Evolutionary conservation across 2,329 filamentous ascomycete genomes (phyloP), one percentile per base, ranked within the genome.

Genomic region (Pestalotiopsis sp.): DNA sequence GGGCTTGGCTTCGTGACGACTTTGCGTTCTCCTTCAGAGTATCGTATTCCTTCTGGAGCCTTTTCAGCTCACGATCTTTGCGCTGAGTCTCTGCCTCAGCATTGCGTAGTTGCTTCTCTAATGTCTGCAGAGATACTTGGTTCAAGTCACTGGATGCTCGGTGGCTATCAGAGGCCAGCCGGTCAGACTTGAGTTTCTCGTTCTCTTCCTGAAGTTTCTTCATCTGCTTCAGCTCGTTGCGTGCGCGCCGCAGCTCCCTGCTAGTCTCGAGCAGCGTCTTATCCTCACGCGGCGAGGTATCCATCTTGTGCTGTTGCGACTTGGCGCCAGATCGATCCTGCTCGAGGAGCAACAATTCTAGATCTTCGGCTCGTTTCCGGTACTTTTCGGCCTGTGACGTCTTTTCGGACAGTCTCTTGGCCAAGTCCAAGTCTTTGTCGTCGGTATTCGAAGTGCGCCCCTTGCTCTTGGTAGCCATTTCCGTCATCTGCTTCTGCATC

Each of bases 401-500:
- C 75, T 91, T 88, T 68, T 86, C 84, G 13, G 83, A 82, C 41
- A 91, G 81, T 66, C 90, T 87, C 66, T 84, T 83, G 31, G 86
- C 78, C 60, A 89, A 74, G 56, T 83, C 78, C 60, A 89, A 74
- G 56, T 83, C 82, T 2, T 82, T 78, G 12, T 85, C 81, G n/a
- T 85, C 82, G 39, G 82, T 79, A 14, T 83, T 83, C 11, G 76
- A 78, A 6, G 79, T 80, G 36, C 79, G 79, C 66, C 75, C 76
- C 52, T 77, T 79, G 27, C 76, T 76, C 1, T 80, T 76, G 5
- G 85, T 83, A 66, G 90, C 87, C 69, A 93, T 82, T 67, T 91
- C 85, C 1, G 86, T 83, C 66, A 91, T 85, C 73, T 84, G 86
- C 69, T 84, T 83, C 76, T 94, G 92, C 82, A 93, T 89, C 66